Base-by-base conservation (phyloP, 2,329 filamentous ascomycete genomes). In the Fusarium beomiforme region DNA sequence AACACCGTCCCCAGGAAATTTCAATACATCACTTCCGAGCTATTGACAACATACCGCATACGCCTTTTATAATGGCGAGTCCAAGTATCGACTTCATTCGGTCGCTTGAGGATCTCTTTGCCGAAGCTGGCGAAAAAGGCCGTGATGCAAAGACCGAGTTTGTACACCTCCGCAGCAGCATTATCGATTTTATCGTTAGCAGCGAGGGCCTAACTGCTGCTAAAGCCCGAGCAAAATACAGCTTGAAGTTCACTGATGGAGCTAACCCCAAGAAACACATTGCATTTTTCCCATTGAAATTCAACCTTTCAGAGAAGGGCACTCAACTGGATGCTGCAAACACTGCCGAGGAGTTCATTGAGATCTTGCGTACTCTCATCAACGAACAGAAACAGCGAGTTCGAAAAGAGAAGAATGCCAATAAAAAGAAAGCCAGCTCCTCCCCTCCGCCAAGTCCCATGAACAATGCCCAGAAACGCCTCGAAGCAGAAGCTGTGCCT, bases 211-310 rank as follows among this genome's bases (percentile, higher is more conserved):
- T 65, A 63, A 64, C 61, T 23, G 33, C 54, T 8, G 68, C 72
- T 39, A 65, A 50, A 42, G 64, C 67, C 29, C 65, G 67, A 44
- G 64, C 59, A 37, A 65, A 46, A 50, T 59, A 73, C 33, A 46
- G 37, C 2, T 39, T 76, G 10, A 61, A 49, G 36, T 68, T 78
- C 49, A 75, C 64, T 24, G 71, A 77, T 42, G 76, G 71, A 19
- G 64, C 10, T n/a, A 43, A 59, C 21, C 65, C 64, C 16, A 33
- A 58, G 24, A 71, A 59, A 2, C 17, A 49, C 9, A 6, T 76
- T 6, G 58, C 59, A 8, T 58, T 73, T 4, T 65, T 70, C 1
- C 67, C 65, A 3, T 29, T 41, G 8, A 50, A 46, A 12, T 41
- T 75, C 10, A 14, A 44, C 6, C 23, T 76, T 26, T 26, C 54